phyloP scores from a whole-genome alignment of 2,329 filamentous ascomycete genomes.

The Aciculosporium take region DNA sequence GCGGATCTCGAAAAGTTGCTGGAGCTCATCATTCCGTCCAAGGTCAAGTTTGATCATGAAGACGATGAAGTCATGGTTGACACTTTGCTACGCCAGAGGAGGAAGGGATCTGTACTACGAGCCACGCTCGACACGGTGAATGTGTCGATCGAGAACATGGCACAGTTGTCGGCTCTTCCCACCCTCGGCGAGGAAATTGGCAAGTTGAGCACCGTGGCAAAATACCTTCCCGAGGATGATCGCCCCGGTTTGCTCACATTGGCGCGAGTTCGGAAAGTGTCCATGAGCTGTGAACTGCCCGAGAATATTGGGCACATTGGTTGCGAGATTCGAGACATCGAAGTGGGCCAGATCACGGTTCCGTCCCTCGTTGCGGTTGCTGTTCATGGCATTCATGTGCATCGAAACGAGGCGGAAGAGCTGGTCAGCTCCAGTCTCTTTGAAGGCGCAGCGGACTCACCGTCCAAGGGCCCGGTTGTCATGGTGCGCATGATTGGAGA shows the following conservation, averaged over 20 bases:
- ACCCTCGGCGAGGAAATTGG: slow-evolving; percentile 64
- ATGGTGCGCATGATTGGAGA: slow-evolving; percentile 87
- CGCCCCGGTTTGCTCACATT: slow-evolving; percentile 76
- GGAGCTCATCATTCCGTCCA: slow-evolving; percentile 79
- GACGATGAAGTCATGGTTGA: slow-evolving; percentile 93
- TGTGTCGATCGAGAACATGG: slow-evolving; percentile 45
- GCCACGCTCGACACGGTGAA: slow-evolving; percentile 51
- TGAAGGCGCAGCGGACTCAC: slow-evolving; percentile 14
- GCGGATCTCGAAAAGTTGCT: slow-evolving; percentile 69
- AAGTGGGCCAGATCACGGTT: slow-evolving; percentile 69
- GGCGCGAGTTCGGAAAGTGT: slow-evolving; percentile 47
- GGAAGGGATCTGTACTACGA: slow-evolving; percentile 72
- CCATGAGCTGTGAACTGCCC: slow-evolving; percentile 48
- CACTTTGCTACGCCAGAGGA: slow-evolving; percentile 70
- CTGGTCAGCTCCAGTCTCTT: slow-evolving; percentile 44
- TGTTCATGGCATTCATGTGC: slow-evolving; percentile 45
- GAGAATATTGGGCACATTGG: slow-evolving; percentile 52
- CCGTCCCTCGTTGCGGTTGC: slow-evolving; percentile 73
- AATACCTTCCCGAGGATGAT: slow-evolving; percentile 92
- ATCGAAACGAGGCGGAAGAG: slow-evolving; percentile 54
- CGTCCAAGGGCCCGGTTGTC: slow-evolving; percentile 37
- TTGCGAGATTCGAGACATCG: slow-evolving; percentile 45
- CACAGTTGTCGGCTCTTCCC: slow-evolving; percentile 53
- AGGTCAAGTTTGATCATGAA: slow-evolving; percentile 69
- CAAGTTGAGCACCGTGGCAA: slow-evolving; percentile 74